These are phyloP conservation scores for Chlorophyllum brunneum DNA, from an alignment of 768 basidiomycete genomes.

Conservation along the genomic window DNA sequence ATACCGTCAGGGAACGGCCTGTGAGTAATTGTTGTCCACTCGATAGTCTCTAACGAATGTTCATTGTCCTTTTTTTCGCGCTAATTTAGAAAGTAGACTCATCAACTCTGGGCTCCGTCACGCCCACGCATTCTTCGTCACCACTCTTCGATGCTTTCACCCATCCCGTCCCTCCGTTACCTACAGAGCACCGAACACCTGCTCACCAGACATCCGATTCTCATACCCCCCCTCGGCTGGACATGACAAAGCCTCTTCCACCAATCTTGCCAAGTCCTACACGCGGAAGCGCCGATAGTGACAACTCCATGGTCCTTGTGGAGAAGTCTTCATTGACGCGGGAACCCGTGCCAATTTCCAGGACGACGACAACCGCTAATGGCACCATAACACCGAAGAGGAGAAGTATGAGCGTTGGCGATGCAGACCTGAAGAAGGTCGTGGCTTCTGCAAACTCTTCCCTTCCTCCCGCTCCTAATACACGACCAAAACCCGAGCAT, in stretches of 20 bases:
- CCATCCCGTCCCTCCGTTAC: slow-evolving; percentile 52
- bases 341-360: slow-evolving; percentile 24
- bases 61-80: background rate
- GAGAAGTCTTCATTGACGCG: slow-evolving; percentile 39
- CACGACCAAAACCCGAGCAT: slow-evolving; percentile 15
- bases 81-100: slow-evolving; percentile 52
- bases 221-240: slow-evolving; percentile 27
- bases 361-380: slow-evolving; percentile 17
- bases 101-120: slow-evolving; percentile 25
- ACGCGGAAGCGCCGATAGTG: slow-evolving; percentile 39
- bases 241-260: slow-evolving; percentile 61
- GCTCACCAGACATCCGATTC: slow-evolving; percentile 52
- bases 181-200: slow-evolving; percentile 36
- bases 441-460: slow-evolving; percentile 33
- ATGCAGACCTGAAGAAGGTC: slow-evolving; percentile 52
- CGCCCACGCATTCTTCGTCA: slow-evolving; percentile 28
- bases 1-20: slow-evolving; percentile 62
- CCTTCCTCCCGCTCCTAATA: slow-evolving; percentile 27
- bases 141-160: slow-evolving; percentile 42
- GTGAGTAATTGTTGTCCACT: slow-evolving; percentile 35
- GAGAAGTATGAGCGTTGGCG: slow-evolving; percentile 72
- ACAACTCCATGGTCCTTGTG: slow-evolving; percentile 55
- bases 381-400: slow-evolving; percentile 37
- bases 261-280: slow-evolving; percentile 41
- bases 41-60: slow-evolving; percentile 10